phyloP scores from a whole-genome alignment of 192 early-diverging fungal species.

The Backusella parvicylindrica region DNA sequence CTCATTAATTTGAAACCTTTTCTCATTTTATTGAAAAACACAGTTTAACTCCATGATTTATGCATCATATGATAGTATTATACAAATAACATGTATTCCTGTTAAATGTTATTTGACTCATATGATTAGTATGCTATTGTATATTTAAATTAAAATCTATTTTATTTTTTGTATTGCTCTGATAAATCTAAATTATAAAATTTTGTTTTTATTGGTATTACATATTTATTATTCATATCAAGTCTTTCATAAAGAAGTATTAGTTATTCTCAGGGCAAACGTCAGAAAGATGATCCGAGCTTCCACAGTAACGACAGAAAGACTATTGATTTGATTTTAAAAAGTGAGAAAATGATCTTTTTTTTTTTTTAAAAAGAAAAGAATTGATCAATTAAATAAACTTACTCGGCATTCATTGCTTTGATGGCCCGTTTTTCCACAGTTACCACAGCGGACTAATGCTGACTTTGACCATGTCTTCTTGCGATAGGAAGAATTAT shows the following conservation, averaged over 20 bases:
- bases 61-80: too few relatives aligned
- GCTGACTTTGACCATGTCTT: background rate
- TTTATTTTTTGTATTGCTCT: background rate
- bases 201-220: background rate
- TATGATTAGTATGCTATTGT: too few relatives aligned
- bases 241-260: background rate
- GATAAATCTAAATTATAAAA: background rate
- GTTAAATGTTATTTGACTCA: too few relatives aligned
- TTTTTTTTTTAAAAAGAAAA: background rate
- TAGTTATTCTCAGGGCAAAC: constrained; percentile 2
- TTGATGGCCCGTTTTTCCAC: constrained; percentile 43
- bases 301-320: constrained; percentile 25
- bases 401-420: constrained; percentile 41
- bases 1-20: too few relatives aligned
- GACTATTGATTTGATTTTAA: background rate
- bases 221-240: background rate
- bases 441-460: constrained; percentile 46
- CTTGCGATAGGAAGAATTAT: background rate
- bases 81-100: too few relatives aligned
- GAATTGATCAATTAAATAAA: too few relatives aligned
- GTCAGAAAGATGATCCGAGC: constrained; percentile 20
- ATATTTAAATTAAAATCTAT: background rate
- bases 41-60: too few relatives aligned
- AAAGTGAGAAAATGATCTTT: background rate
- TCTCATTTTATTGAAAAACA: too few relatives aligned